Percentiles rank a stretch among this genome's conserved stretches.
These are phyloP conservation scores for Phlebiopsis flavidoalba DNA, from an alignment of 768 basidiomycete species.

Conservation along the genomic window DNA sequence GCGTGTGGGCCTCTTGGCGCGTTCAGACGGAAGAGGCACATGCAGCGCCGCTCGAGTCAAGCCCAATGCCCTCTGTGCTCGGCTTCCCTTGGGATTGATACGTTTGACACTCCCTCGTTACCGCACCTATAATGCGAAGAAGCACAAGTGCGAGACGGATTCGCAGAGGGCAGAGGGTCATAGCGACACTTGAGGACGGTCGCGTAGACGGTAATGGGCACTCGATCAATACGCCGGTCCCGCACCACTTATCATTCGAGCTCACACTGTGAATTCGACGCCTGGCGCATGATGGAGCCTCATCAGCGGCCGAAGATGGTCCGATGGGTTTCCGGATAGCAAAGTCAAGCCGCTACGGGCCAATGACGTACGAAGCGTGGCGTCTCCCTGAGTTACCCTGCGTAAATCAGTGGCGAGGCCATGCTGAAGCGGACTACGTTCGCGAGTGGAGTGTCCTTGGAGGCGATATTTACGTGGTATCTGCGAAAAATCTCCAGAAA, in stretches of 20 bases:
- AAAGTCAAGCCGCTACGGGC: too few species aligned
- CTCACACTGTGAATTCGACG: constrained; percentile 67
- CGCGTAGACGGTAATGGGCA: too few species aligned
- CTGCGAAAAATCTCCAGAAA: constrained; percentile 52
- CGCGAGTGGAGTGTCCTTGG: constrained; percentile 74
- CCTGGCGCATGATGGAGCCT: constrained; percentile 69
- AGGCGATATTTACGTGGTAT: too few species aligned
- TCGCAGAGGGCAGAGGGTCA: too few species aligned
- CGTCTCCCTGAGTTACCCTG: too few species aligned
- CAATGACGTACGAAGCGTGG: too few species aligned
- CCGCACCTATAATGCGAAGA: constrained; percentile 16
- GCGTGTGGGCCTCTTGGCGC: constrained; percentile 4
- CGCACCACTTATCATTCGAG: constrained; percentile 54
- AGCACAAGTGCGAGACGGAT: constrained; percentile 29
- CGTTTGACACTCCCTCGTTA: constrained; percentile 1
- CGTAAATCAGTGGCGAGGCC: too few species aligned
- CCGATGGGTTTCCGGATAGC: too few species aligned
- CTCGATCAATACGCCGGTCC: constrained; percentile 39
- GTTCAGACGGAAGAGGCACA: constrained; percentile 1
- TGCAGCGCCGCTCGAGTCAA: constrained; percentile 13
- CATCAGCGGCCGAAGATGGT: neutral
- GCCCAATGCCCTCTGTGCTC: constrained; percentile 22
- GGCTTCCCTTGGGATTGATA: constrained; percentile 23
- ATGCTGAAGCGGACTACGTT: constrained; percentile 65
- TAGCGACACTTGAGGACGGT: constrained; percentile 37